Evolutionary conservation across 2,329 filamentous ascomycete species (phyloP).

Genomic region (Diaporthe capsici): DNA sequence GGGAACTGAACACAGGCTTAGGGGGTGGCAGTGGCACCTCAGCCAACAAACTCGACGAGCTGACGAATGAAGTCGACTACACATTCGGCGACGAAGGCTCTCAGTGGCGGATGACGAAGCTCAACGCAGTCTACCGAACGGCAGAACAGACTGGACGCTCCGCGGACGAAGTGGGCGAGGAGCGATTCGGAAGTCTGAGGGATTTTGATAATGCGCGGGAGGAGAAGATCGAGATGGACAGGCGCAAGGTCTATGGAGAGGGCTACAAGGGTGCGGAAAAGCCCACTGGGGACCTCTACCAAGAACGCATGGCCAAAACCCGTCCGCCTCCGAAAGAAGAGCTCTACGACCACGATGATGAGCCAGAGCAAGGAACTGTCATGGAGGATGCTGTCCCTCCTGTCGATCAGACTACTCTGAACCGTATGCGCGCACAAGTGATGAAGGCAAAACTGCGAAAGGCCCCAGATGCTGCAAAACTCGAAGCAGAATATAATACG

Average conservation of each 20-base stretch:
- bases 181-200: slow-evolving; percentile 84
- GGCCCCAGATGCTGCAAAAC: slow-evolving; percentile 78
- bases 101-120: slow-evolving; percentile 96
- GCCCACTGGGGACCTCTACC: slow-evolving; percentile 88
- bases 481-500: slow-evolving; percentile 88
- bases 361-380: slow-evolving; percentile 67
- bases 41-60: slow-evolving; percentile 71
- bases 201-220: slow-evolving; percentile 95
- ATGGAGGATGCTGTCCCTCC: slow-evolving; percentile 68
- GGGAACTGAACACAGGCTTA: slow-evolving; percentile 82
- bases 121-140: slow-evolving; percentile 85
- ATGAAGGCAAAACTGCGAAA: slow-evolving; percentile 94
- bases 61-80: slow-evolving; percentile 78
- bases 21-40: slow-evolving; percentile 25
- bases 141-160: slow-evolving; percentile 80
- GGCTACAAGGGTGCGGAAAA: slow-evolving; percentile 89
- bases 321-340: slow-evolving; percentile 55
- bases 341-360: slow-evolving; percentile 50
- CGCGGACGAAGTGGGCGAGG: slow-evolving; percentile 85
- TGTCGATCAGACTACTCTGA: slow-evolving; percentile 84
- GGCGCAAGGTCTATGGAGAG: slow-evolving; percentile 84
- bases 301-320: slow-evolving; percentile 78
- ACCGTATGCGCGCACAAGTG: slow-evolving; percentile 91
- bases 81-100: slow-evolving; percentile 91
- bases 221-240: slow-evolving; percentile 91